phyloP scores from a whole-genome alignment of 2,329 filamentous ascomycete species.

The Paraphaeosphaeria sporulosa region DNA sequence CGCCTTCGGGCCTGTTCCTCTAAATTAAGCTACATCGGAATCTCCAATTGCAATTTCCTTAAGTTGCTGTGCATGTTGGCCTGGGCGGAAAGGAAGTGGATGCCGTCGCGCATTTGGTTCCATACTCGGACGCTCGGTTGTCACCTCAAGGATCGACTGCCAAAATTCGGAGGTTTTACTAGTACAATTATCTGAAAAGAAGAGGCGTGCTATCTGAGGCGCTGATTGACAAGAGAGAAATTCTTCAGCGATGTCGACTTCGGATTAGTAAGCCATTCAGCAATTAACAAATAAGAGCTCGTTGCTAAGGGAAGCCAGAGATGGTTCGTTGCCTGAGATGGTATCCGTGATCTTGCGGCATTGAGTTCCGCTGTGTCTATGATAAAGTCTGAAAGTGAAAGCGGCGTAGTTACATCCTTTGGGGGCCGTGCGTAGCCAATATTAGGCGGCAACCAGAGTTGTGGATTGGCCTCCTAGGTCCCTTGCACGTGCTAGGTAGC shows the following conservation, averaged over 20 bases:
- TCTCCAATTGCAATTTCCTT: neutral
- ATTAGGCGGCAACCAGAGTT: too few relatives aligned
- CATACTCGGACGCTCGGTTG: neutral
- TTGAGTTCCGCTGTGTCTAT: too few relatives aligned
- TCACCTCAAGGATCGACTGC: neutral
- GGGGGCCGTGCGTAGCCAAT: too few relatives aligned
- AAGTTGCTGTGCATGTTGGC: neutral
- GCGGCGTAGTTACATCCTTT: too few relatives aligned
- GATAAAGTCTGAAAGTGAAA: too few relatives aligned
- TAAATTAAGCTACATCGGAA: neutral
- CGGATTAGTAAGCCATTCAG: neutral
- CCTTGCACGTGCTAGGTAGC: too few relatives aligned
- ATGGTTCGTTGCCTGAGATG: too few relatives aligned
- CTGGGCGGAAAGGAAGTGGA: neutral
- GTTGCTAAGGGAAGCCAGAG: neutral
- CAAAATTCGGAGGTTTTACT: neutral
- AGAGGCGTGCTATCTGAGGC: neutral
- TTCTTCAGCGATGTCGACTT: neutral
- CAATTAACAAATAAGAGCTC: neutral
- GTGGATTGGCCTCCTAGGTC: too few relatives aligned
- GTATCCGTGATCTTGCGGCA: neutral
- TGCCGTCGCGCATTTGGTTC: neutral
- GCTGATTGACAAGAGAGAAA: constrained; percentile 1
- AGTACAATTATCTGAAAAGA: neutral
- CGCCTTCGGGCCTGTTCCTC: neutral